phyloP scores from a whole-genome alignment of 2,329 filamentous ascomycete species.

The Thielaviopsis ethacetica region DNA sequence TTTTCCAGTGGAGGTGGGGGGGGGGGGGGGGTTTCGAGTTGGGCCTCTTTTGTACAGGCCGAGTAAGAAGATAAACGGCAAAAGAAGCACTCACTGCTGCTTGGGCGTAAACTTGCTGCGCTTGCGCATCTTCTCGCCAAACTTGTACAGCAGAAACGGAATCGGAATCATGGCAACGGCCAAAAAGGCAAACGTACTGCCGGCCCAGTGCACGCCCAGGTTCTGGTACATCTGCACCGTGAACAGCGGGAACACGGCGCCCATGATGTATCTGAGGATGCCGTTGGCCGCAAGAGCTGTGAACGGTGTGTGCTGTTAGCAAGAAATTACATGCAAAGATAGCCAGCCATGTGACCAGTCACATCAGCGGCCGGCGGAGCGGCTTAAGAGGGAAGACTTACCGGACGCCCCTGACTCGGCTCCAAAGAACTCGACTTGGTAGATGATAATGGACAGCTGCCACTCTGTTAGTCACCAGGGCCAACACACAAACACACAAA shows the following conservation, averaged over 20 bases:
- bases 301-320: constrained; percentile 34
- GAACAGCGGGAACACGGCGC: constrained; percentile 43
- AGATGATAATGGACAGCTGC: constrained; percentile 12
- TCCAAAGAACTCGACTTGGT: constrained; percentile 14
- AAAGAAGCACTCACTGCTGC: not conserved
- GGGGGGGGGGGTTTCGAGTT: too few relatives aligned
- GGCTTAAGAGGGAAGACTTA: constrained; percentile 1
- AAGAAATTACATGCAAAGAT: too few relatives aligned
- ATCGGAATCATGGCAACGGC: constrained; percentile 31
- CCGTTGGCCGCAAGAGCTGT: constrained; percentile 44
- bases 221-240: constrained; percentile 36
- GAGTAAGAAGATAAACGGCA: not conserved
- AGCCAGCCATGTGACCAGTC: not conserved
- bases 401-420: constrained; percentile 13
- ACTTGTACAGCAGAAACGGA: constrained; percentile 36
- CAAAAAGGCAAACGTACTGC: constrained; percentile 30
- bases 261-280: constrained; percentile 37
- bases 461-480: constrained; percentile 11
- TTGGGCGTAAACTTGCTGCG: constrained; percentile 3
- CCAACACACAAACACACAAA: not conserved
- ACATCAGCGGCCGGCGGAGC: not conserved
- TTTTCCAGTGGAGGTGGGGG: not conserved
- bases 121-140: constrained; percentile 24
- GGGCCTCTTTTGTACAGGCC: too few relatives aligned
- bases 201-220: constrained; percentile 30